phyloP scores from a whole-genome alignment of 305 asterid species.

The Solanum hybrid region DNA sequence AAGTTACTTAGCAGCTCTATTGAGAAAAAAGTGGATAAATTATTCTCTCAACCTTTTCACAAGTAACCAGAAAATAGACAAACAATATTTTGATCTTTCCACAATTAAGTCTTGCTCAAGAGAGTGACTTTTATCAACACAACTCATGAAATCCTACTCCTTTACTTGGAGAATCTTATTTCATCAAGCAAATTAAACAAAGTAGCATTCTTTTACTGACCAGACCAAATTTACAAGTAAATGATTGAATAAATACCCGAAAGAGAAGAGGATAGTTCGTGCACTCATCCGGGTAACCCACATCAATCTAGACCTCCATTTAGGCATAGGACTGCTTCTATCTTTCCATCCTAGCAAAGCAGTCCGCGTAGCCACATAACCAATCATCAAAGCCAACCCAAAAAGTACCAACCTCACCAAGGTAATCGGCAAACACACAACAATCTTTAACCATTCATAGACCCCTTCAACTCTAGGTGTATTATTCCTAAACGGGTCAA shows the following conservation, averaged over 20 bases:
- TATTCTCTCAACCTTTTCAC: background rate
- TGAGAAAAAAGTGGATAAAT: background rate
- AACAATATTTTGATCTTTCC: background rate
- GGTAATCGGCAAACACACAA: conserved; percentile 66
- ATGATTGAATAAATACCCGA: conserved; percentile 48
- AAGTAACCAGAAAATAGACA: background rate
- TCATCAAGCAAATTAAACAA: background rate
- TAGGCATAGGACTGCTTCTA: conserved; percentile 78
- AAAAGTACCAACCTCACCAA: conserved; percentile 52
- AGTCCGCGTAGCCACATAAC: conserved; percentile 52
- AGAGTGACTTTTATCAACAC: background rate
- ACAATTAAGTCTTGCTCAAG: background rate
- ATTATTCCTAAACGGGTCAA: conserved; percentile 76
- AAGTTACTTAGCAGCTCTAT: background rate
- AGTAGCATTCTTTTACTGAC: background rate
- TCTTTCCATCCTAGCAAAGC: conserved; percentile 88
- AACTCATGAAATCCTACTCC: background rate
- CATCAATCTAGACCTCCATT: conserved; percentile 79
- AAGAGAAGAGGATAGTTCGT: conserved; percentile 74
- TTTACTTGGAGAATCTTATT: background rate
- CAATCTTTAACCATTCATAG: conserved; percentile 84
- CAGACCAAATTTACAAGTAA: background rate
- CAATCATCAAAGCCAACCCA: conserved; percentile 48
- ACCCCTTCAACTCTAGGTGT: conserved; percentile 68
- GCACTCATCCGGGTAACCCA: conserved; percentile 69